Conservation (phyloP, 768 basidiomycete species). For the Tulasnella sp. region DNA sequence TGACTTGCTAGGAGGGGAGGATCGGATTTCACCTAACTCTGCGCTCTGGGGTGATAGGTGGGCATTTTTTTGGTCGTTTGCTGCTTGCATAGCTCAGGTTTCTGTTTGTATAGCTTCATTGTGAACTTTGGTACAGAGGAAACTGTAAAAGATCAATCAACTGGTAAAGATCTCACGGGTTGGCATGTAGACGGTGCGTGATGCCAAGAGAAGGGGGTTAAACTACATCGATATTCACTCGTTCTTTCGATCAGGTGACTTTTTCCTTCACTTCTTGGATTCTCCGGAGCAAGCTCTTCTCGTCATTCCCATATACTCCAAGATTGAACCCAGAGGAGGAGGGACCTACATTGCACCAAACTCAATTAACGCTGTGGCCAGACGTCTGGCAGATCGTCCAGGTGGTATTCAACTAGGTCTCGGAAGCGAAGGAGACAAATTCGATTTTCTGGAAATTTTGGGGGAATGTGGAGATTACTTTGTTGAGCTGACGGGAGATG, state of each 20-base stretch:
- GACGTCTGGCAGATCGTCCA: slow-evolving; percentile 20
- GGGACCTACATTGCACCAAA: slow-evolving; percentile 51
- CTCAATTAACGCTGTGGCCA: slow-evolving; percentile 29
- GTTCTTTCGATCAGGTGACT: slow-evolving; percentile 1
- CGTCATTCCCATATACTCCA: slow-evolving; percentile 47
- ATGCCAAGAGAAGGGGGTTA: not conserved
- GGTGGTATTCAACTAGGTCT: slow-evolving; percentile 1
- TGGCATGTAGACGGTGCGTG: slow-evolving; percentile 36
- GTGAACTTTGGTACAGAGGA: slow-evolving; percentile 45
- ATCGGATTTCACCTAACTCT: slow-evolving; percentile 38
- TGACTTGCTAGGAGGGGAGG: slow-evolving; percentile 47
- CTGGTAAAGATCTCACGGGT: slow-evolving; percentile 39
- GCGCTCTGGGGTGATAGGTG: slow-evolving; percentile 37
- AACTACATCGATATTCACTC: slow-evolving; percentile 1
- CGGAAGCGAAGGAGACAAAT: not conserved
- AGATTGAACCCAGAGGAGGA: slow-evolving; percentile 42
- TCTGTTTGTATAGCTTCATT: slow-evolving; percentile 38
- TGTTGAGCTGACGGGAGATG: slow-evolving; percentile 34
- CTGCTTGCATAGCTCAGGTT: not conserved
- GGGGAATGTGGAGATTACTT: slow-evolving; percentile 32
- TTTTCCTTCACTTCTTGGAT: slow-evolving; percentile 36
- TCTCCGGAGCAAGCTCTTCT: slow-evolving; percentile 52
- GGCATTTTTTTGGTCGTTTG: not conserved
- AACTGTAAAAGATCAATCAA: slow-evolving; percentile 35
- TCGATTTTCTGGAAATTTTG: slow-evolving; percentile 25